Conservation (phyloP, 768 basidiomycete species). For the Leccinum ochraceum region DNA sequence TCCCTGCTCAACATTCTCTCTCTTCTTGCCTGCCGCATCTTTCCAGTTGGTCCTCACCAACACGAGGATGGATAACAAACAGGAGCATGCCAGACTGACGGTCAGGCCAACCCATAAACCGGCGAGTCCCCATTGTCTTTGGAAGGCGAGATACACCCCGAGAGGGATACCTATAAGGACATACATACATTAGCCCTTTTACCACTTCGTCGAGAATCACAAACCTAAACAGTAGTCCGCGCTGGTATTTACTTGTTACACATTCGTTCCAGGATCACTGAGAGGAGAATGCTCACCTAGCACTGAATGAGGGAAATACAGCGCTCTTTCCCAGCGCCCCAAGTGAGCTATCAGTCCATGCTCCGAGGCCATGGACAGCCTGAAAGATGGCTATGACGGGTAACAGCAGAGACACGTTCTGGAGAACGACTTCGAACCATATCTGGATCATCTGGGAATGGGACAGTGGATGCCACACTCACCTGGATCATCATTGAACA, state of each 20-base stretch:
- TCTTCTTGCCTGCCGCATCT: slow-evolving; percentile 1
- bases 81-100: slow-evolving; percentile 23
- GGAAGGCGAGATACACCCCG: slow-evolving; percentile 26
- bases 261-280: background rate
- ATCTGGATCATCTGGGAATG: background rate
- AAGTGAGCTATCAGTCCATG: slow-evolving; percentile 21
- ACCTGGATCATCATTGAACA: slow-evolving; percentile 61
- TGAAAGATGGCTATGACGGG: slow-evolving; percentile 41
- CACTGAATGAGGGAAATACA: slow-evolving; percentile 24
- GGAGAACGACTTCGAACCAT: slow-evolving; percentile 38
- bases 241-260: slow-evolving; percentile 10
- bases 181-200: background rate
- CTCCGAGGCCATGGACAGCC: slow-evolving; percentile 22
- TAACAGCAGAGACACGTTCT: slow-evolving; percentile 50
- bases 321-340: slow-evolving; percentile 22
- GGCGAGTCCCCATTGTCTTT: slow-evolving; percentile 23
- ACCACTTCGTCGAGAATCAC: slow-evolving; percentile 3
- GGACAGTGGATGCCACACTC: slow-evolving; percentile 8
- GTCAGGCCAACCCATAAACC: slow-evolving; percentile 28
- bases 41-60: slow-evolving; percentile 23
- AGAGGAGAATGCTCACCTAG: slow-evolving; percentile 16
- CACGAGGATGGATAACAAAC: slow-evolving; percentile 20
- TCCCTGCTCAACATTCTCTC: background rate
- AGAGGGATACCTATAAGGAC: slow-evolving; percentile 34
- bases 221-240: slow-evolving; percentile 34